These are phyloP conservation scores for Quercus tomentella DNA, from an alignment of 331 rosid species.

Conservation along the genomic window DNA sequence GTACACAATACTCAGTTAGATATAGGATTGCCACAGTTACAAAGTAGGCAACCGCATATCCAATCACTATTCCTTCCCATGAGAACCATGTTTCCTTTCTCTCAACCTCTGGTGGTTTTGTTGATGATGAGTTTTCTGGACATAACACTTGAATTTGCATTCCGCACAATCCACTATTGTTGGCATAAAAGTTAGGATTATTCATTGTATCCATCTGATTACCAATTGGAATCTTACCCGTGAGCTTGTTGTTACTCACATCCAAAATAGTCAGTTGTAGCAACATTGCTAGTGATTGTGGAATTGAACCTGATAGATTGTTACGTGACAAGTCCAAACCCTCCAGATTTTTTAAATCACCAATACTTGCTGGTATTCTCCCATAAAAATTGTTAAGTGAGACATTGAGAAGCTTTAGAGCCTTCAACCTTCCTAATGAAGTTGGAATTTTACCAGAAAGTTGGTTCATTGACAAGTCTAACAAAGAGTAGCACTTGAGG, in stretches of 20 bases:
- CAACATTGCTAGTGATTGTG: slow-evolving; percentile 16
- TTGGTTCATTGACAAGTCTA: background rate
- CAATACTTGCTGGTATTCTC: slow-evolving; percentile 21
- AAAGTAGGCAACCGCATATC: slow-evolving; percentile 13
- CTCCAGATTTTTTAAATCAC: slow-evolving; percentile 25
- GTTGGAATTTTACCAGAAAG: slow-evolving; percentile 19
- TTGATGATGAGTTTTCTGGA: no score
- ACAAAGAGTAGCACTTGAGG: no score
- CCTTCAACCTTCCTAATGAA: slow-evolving; percentile 18
- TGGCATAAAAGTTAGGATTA: no score
- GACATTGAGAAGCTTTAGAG: slow-evolving; percentile 25
- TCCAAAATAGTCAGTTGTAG: slow-evolving; percentile 14
- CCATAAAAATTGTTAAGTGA: slow-evolving; percentile 23
- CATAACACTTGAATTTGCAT: no score
- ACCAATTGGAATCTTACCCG: no score
- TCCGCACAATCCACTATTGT: no score
- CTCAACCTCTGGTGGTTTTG: no score
- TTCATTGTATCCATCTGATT: no score
- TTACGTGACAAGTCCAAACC: slow-evolving; percentile 32
- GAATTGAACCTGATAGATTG: slow-evolving; percentile 19
- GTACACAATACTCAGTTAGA: background rate
- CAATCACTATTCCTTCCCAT: slow-evolving; percentile 19
- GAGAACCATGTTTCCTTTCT: no score
- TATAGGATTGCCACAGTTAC: background rate
- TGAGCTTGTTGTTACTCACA: background rate